phyloP scores from a whole-genome alignment of 257 asterid genomes.

The Lithospermum erythrorhizon region DNA sequence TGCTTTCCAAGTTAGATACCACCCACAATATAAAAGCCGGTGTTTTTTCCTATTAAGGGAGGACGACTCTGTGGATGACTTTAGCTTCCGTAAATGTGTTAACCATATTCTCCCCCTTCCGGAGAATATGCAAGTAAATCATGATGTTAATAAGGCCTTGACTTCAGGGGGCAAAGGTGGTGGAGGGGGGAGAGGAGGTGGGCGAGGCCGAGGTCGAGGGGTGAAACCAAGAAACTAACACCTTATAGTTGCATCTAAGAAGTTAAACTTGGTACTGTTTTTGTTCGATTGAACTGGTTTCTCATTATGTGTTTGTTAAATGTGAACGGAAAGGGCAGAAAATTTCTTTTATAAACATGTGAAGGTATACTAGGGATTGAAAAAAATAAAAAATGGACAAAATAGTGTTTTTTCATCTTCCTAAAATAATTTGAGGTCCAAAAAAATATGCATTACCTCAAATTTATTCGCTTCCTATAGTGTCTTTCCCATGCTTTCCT shows the following conservation, averaged over 20 bases:
- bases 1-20: slow-evolving; percentile 67
- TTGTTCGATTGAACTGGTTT: too few relatives aligned
- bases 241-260: background rate
- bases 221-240: slow-evolving; percentile 30
- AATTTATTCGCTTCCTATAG: too few relatives aligned
- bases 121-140: slow-evolving; percentile 62
- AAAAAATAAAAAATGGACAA: too few relatives aligned
- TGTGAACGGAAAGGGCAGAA: too few relatives aligned
- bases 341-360: too few relatives aligned
- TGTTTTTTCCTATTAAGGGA: slow-evolving; percentile 82
- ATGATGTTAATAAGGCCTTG: slow-evolving; percentile 44
- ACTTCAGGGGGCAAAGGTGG: slow-evolving; percentile 58
- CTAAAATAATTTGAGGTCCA: too few relatives aligned
- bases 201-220: slow-evolving; percentile 42
- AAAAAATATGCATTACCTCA: too few relatives aligned
- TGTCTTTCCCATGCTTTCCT: too few relatives aligned
- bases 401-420: too few relatives aligned
- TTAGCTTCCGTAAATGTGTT: slow-evolving; percentile 93
- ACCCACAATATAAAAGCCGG: slow-evolving; percentile 71
- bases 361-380: too few relatives aligned
- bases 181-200: slow-evolving; percentile 34
- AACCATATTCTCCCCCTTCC: slow-evolving; percentile 74
- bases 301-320: too few relatives aligned
- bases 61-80: slow-evolving; percentile 66
- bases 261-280: background rate